These are phyloP conservation scores for Lolium multiflorum DNA, from an alignment of 176 grass and related monocot genomes.

Conservation along the genomic window DNA sequence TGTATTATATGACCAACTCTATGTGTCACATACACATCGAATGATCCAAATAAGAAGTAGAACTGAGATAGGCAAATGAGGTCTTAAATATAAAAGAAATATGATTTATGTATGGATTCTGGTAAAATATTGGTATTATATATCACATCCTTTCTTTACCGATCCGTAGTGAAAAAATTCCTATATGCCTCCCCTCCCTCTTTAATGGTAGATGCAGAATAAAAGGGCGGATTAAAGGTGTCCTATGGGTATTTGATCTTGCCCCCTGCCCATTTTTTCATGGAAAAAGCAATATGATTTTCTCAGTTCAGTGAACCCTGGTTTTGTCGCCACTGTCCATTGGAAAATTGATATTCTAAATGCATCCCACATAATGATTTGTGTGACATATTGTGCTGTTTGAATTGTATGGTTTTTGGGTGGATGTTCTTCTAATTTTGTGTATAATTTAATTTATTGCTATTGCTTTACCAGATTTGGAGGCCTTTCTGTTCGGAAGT, in stretches of 20 bases:
- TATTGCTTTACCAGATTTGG: constrained; percentile 6
- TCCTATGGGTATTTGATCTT: not conserved
- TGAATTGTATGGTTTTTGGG: not conserved
- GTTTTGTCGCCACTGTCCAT: not conserved
- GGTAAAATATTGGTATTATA: not conserved
- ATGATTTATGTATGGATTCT: not conserved
- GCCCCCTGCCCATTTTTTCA: not conserved
- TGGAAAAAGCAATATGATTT: not conserved
- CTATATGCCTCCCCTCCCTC: not conserved
- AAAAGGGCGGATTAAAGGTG: not conserved
- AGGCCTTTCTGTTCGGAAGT: not conserved
- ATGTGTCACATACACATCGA: too few relatives aligned
- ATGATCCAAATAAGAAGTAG: too few relatives aligned
- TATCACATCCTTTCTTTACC: not conserved
- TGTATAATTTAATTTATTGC: not conserved
- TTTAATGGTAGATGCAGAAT: not conserved
- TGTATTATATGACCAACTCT: too few relatives aligned
- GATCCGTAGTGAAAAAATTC: too few relatives aligned
- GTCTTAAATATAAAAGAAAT: not conserved
- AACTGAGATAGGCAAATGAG: not conserved
- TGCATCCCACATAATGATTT: not conserved
- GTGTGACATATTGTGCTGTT: not conserved
- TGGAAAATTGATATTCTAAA: not conserved
- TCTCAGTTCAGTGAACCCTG: not conserved
- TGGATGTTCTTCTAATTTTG: not conserved